phyloP scores from a whole-genome alignment of 2,329 filamentous ascomycete genomes.

The Simplicillium sp. region DNA sequence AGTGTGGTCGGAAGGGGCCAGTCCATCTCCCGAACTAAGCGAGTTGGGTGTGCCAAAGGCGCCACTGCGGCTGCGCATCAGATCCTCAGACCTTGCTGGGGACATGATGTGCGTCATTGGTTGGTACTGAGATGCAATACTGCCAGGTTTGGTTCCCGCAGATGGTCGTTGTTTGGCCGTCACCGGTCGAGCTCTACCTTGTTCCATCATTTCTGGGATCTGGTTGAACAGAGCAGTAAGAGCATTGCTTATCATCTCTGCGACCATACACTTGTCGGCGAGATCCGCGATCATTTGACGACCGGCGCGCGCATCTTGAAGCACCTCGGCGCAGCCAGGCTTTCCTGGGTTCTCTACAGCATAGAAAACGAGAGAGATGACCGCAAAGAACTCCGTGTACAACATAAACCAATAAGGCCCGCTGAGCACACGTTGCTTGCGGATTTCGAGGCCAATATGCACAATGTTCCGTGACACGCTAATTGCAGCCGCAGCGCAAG shows the following conservation, averaged over 20 bases:
- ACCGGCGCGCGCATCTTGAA: conserved; percentile 77
- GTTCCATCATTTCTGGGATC: conserved; percentile 63
- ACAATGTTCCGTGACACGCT: conserved; percentile 64
- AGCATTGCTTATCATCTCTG: conserved; percentile 72
- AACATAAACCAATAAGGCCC: conserved; percentile 83
- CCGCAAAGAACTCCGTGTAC: conserved; percentile 75
- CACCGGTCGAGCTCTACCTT: conserved; percentile 25
- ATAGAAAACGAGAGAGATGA: conserved; percentile 71
- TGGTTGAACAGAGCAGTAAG: conserved; percentile 74
- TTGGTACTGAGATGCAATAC: conserved; percentile 22
- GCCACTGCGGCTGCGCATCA: conserved; percentile 19
- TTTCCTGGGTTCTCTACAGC: conserved; percentile 73
- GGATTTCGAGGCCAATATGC: conserved; percentile 71
- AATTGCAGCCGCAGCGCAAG: conserved; percentile 55
- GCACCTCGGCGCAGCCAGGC: conserved; percentile 63
- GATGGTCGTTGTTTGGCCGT: conserved; percentile 49
- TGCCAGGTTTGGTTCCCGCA: conserved; percentile 17
- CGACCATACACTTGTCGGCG: conserved; percentile 76
- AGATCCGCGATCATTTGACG: conserved; percentile 73
- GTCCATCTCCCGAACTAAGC: conserved; percentile 23
- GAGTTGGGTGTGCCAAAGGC: conserved; percentile 14
- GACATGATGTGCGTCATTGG: conserved; percentile 20
- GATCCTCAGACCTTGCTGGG: conserved; percentile 22
- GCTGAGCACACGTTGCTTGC: conserved; percentile 62
- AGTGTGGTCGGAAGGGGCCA: conserved; percentile 17